Evolutionary conservation across 2,329 filamentous ascomycete genomes (phyloP), one percentile per base, ranked within the genome.

Genomic region (Beauveria scarabaeidicola): DNA sequence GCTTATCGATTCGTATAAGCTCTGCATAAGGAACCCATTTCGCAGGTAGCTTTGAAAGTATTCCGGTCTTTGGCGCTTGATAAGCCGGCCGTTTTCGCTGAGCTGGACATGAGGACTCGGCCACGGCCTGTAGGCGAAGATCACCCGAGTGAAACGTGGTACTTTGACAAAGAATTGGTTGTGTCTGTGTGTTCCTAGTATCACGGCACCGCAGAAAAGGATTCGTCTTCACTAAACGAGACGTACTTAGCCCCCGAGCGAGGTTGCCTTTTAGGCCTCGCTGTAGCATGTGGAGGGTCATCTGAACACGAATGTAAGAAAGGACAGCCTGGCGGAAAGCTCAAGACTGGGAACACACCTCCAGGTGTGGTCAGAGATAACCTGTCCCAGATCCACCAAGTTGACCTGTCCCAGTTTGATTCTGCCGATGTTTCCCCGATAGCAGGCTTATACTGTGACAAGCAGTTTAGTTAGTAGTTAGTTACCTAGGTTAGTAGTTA

Each of bases 1-100:
- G 91, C 68, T 91, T 94, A 73, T 94, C 87, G 52, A 95, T 77
- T 52, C 91, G 87, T 67, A 89, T 82, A 15, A 96, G 71, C 65
- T 84, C 75, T 25, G 75, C 78, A 64, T 82, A 83, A 3, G 81
- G 80, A 41, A 82, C 73, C 78, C 79, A 82, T 59, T 87, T 82
- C 21, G 74, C 63, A 2, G 91, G 91, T 2, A 95, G 77, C 55
- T 78, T 72, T 3, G 90, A 87, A 32, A 95, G 74, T 5, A 94
- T 68, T 15, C 91, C 90, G 0, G 82, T 83, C 17, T 77, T 86
- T 3, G 90, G 89, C n/a, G 86, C 80, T n/a, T 73, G 71, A 70
- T 93, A 93, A n/a, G 70, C 66, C 19, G 67, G 58, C 46, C 57
- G 29, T 4, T 46, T 27, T 44, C 43, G 32, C 15, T 52, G n/a